These are phyloP conservation scores for Xenoacremonium recifei DNA, from an alignment of 2,329 filamentous ascomycete species.

Conservation along the genomic window DNA sequence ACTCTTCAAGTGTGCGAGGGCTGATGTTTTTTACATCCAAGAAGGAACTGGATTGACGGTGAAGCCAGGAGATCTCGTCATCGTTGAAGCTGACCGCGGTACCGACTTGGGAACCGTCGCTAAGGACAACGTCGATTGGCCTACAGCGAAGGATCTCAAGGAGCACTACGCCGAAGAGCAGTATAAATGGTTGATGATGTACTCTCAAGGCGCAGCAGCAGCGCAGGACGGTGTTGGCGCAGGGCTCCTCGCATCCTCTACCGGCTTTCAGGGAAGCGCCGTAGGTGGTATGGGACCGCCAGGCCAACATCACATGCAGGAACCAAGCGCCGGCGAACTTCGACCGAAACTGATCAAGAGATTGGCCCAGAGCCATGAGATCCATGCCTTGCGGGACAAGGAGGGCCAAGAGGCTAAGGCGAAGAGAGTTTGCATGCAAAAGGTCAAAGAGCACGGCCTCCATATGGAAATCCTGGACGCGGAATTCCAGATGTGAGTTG, in stretches of 20 bases:
- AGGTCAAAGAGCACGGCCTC: constrained; percentile 88
- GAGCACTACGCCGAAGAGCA: constrained; percentile 93
- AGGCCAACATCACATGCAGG: constrained; percentile 70
- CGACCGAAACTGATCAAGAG: constrained; percentile 98
- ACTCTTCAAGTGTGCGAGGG: constrained; percentile 92
- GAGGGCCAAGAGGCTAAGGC: constrained; percentile 97
- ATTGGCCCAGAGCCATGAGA: constrained; percentile 86
- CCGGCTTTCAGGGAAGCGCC: constrained; percentile 65
- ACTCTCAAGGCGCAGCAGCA: constrained; percentile 73
- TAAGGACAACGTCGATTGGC: constrained; percentile 82
- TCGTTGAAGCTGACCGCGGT: constrained; percentile 94
- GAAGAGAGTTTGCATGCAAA: constrained; percentile 94
- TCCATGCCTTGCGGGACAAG: constrained; percentile 86
- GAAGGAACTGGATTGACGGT: constrained; percentile 91
- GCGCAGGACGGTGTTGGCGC: constrained; percentile 60
- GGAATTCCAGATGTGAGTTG: constrained; percentile 94
- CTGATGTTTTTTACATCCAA: constrained; percentile 96
- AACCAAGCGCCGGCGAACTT: constrained; percentile 70
- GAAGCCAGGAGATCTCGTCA: constrained; percentile 89
- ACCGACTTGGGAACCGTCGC: constrained; percentile 94
- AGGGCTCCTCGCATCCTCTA: constrained; percentile 63
- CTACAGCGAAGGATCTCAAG: constrained; percentile 83
- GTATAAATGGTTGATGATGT: constrained; percentile 99
- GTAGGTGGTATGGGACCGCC: constrained; percentile 78
- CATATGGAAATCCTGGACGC: constrained; percentile 99